Evolutionary conservation across 768 basidiomycete genomes (phyloP).

Genomic region (Rubroboletus satanas): DNA sequence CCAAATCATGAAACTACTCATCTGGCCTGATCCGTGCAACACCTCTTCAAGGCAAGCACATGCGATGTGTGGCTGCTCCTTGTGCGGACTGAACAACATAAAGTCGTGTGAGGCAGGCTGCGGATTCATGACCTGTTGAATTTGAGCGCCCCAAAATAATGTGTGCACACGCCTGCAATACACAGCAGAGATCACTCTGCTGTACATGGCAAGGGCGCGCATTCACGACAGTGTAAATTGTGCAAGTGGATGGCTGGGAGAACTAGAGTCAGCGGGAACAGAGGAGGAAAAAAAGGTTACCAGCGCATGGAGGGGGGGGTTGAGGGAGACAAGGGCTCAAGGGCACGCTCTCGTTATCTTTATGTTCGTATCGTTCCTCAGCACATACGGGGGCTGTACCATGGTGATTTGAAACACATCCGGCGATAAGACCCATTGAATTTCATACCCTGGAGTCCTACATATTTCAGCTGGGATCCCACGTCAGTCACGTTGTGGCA

Average conservation of each 20-base stretch:
- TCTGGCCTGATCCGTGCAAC: not conserved
- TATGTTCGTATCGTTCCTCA: not conserved
- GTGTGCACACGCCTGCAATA: conserved; percentile 26
- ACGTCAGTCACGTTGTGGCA: no score
- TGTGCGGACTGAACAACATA: not conserved
- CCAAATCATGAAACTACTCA: no score
- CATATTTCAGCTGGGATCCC: no score
- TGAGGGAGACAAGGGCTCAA: not conserved
- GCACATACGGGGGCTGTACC: not conserved
- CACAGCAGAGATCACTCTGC: conserved; percentile 24
- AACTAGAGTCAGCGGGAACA: not conserved
- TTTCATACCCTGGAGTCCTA: no score
- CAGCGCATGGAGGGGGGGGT: not conserved
- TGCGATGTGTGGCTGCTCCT: not conserved
- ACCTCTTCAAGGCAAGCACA: not conserved
- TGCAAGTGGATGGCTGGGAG: not conserved
- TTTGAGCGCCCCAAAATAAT: not conserved
- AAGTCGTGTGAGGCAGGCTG: not conserved
- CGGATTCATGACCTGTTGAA: not conserved
- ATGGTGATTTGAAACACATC: no score
- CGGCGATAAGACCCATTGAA: no score
- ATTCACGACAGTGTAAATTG: conserved; percentile 20
- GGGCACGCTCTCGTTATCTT: not conserved
- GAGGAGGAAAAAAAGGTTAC: not conserved
- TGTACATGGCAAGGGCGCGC: conserved; percentile 25